These are phyloP conservation scores for Penicillium angulare DNA, from an alignment of 495 filamentous ascomycete species.

Conservation along the genomic window DNA sequence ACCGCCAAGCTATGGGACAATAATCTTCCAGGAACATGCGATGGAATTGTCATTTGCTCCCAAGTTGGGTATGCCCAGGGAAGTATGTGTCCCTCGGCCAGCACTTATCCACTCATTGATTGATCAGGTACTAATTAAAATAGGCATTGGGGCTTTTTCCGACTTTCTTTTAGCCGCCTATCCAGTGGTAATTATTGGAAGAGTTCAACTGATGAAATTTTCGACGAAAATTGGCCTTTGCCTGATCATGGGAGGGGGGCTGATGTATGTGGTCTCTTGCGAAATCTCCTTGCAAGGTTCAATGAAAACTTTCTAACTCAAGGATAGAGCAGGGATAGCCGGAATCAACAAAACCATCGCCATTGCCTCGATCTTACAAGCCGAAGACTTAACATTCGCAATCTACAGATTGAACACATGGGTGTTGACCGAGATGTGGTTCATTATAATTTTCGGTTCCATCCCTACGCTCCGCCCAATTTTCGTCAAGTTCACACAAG, in stretches of 20 bases:
- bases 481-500: conserved; percentile 20
- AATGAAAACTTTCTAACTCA: neutral
- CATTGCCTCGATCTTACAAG: conserved; percentile 19
- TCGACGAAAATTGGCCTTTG: conserved; percentile 34
- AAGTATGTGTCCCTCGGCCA: conserved; percentile 9
- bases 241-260: conserved; percentile 35
- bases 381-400: conserved; percentile 18
- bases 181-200: conserved; percentile 32
- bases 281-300: neutral
- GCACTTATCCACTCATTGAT: neutral
- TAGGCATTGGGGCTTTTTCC: conserved; percentile 26
- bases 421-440: conserved; percentile 30
- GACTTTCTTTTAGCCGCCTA: conserved; percentile 36
- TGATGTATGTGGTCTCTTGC: conserved; percentile 34
- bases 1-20: conserved; percentile 24
- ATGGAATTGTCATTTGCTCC: conserved; percentile 18
- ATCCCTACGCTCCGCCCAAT: conserved; percentile 25
- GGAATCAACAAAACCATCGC: conserved; percentile 28
- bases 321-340: conserved; percentile 21
- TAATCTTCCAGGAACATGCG: conserved; percentile 21
- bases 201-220: conserved; percentile 26
- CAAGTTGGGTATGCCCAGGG: conserved; percentile 26
- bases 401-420: conserved; percentile 25
- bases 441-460: conserved; percentile 31
- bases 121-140: neutral